phyloP scores from a whole-genome alignment of 1,284 basidiomycete genomes.

The Heterobasidion occidentale region DNA sequence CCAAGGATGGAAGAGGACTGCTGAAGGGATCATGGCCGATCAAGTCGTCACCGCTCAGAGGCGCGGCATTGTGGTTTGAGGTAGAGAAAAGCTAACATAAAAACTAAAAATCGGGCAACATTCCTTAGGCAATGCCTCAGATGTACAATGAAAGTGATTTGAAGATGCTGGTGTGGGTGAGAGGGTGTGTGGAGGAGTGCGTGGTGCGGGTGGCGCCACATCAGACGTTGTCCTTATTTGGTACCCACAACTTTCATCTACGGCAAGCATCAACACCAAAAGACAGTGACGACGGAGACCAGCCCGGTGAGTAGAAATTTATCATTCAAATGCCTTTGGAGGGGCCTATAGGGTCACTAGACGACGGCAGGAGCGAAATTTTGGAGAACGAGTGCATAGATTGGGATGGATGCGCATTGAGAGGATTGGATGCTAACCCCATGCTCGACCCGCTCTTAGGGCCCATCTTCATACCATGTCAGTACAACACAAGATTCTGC shows the following conservation, averaged over 20 bases:
- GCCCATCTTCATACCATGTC: constrained; percentile 51
- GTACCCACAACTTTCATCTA: not conserved
- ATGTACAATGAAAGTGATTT: not conserved
- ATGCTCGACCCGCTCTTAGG: not conserved
- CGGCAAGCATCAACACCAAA: constrained; percentile 8
- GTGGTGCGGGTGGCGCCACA: constrained; percentile 1
- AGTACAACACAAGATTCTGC: constrained; percentile 81
- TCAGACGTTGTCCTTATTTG: constrained; percentile 11
- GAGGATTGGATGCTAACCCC: constrained; percentile 1
- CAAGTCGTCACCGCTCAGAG: too few relatives aligned
- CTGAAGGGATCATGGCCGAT: too few relatives aligned
- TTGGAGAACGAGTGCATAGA: constrained; percentile 25
- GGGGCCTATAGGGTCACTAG: constrained; percentile 7
- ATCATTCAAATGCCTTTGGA: constrained; percentile 13
- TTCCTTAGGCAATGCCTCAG: too few relatives aligned
- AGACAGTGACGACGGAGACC: constrained; percentile 32
- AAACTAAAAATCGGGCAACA: too few relatives aligned
- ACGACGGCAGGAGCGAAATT: constrained; percentile 7
- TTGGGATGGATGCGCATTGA: constrained; percentile 34
- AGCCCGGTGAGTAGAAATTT: constrained; percentile 35
- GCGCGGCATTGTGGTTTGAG: too few relatives aligned
- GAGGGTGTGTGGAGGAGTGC: not conserved
- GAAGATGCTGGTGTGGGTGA: not conserved
- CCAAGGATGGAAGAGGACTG: too few relatives aligned
- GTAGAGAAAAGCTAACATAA: too few relatives aligned